Evolutionary conservation across 768 basidiomycete species (phyloP).

Genomic region (Bullera alba): DNA sequence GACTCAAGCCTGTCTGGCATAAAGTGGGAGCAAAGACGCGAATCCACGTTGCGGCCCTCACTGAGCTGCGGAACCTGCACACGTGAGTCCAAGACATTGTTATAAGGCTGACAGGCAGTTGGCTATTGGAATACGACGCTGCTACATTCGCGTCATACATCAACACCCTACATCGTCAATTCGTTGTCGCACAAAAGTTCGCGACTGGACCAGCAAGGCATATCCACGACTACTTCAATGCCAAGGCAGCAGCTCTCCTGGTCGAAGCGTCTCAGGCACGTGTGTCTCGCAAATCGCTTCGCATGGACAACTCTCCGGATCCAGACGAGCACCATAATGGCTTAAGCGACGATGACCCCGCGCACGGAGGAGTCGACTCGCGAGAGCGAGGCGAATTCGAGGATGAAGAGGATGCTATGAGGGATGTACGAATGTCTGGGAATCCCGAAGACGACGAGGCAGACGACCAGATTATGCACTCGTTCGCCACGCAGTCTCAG

Average conservation of each 20-base stretch:
- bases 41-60: slow-evolving; percentile 81
- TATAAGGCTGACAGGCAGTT: slow-evolving; percentile 49
- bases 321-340: not conserved
- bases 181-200: slow-evolving; percentile 49
- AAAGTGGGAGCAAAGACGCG: slow-evolving; percentile 88
- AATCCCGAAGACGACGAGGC: not conserved
- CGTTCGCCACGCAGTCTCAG: slow-evolving; percentile 34
- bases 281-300: slow-evolving; percentile 25
- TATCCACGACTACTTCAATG: slow-evolving; percentile 60
- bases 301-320: slow-evolving; percentile 36
- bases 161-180: slow-evolving; percentile 72
- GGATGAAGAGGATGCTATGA: slow-evolving; percentile 51
- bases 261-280: slow-evolving; percentile 34
- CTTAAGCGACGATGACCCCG: slow-evolving; percentile 4
- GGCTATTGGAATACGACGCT: slow-evolving; percentile 81
- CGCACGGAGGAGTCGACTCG: not conserved
- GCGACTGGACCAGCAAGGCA: slow-evolving; percentile 26
- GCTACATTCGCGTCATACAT: slow-evolving; percentile 85
- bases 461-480: slow-evolving; percentile 37
- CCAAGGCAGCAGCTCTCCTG: slow-evolving; percentile 81
- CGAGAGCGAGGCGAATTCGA: slow-evolving; percentile 50
- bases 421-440: slow-evolving; percentile 11
- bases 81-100: slow-evolving; percentile 51
- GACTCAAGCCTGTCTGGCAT: slow-evolving; percentile 93
- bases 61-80: slow-evolving; percentile 73